phyloP scores from a whole-genome alignment of 495 filamentous ascomycete genomes.

The Aspergillus leporis region DNA sequence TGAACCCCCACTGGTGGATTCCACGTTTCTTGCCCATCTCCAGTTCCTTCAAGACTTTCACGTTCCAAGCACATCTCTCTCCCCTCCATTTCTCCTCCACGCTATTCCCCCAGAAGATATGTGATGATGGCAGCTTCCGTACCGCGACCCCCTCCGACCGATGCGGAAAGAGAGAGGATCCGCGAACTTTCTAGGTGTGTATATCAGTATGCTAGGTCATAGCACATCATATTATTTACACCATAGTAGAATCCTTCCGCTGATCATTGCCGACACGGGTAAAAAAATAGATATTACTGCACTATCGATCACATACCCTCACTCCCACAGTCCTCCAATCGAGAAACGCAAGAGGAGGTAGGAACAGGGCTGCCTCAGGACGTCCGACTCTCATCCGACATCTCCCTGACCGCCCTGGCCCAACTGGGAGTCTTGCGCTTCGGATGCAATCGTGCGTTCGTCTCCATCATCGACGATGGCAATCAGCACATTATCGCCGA shows the following conservation, averaged over 20 bases:
- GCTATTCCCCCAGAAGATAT: background rate
- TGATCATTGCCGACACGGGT: background rate
- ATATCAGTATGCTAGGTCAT: background rate
- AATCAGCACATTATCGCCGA: constrained; percentile 60
- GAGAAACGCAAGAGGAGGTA: constrained; percentile 6
- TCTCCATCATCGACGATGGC: constrained; percentile 56
- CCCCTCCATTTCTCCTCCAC: background rate
- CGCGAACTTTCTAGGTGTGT: background rate
- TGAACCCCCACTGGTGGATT: too few species aligned
- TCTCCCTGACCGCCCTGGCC: constrained; percentile 58
- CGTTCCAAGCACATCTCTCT: background rate
- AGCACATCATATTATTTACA: background rate
- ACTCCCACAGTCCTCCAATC: background rate
- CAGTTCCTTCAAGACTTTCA: too few species aligned
- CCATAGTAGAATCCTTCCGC: background rate
- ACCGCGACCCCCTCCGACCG: background rate
- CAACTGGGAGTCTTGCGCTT: constrained; percentile 59
- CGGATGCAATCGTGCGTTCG: constrained; percentile 49
- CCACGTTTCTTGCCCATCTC: too few species aligned
- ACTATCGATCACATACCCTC: constrained; percentile 19
- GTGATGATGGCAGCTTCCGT: background rate
- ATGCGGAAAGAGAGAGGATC: constrained; percentile 3
- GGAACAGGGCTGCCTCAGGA: constrained; percentile 16
- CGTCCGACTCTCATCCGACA: constrained; percentile 45
- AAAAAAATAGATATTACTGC: constrained; percentile 33